phyloP scores from a whole-genome alignment of 148 eudicot species.

The Vaccinium macrocarpon region DNA sequence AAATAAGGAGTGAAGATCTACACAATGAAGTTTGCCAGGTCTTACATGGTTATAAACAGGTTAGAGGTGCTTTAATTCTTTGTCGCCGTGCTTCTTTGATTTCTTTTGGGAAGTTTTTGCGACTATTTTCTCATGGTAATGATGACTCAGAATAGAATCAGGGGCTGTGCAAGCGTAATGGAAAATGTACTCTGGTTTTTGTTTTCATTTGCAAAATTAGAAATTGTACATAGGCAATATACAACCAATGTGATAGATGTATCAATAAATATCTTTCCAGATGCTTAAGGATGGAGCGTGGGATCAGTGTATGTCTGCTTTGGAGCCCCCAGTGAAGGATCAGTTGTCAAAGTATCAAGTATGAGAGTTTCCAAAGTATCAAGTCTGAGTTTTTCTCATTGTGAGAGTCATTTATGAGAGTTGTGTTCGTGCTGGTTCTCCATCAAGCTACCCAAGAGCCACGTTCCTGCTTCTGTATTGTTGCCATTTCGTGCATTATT shows the following conservation, averaged over 20 bases:
- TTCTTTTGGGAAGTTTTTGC: neutral
- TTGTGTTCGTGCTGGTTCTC: neutral
- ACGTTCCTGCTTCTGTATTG: slow-evolving; percentile 1
- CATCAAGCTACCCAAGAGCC: slow-evolving; percentile 11
- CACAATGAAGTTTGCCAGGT: slow-evolving; percentile 87
- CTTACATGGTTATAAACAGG: slow-evolving; percentile 95
- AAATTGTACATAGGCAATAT: neutral
- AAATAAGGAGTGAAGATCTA: slow-evolving; percentile 85
- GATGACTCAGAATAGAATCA: neutral
- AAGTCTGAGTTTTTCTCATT: neutral
- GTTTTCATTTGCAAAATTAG: neutral
- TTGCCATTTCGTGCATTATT: neutral
- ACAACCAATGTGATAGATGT: neutral
- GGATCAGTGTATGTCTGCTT: slow-evolving; percentile 85
- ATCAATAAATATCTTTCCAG: slow-evolving; percentile 31
- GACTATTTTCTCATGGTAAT: neutral
- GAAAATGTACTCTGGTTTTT: neutral
- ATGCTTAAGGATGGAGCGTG: slow-evolving; percentile 78
- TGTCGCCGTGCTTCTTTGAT: neutral
- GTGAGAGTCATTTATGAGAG: neutral
- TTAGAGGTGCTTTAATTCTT: slow-evolving; percentile 26
- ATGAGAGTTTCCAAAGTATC: slow-evolving; percentile 23
- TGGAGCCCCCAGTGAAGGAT: slow-evolving; percentile 71
- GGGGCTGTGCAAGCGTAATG: neutral
- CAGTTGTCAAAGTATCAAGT: slow-evolving; percentile 68